Evolutionary conservation across 169 alveolate species (phyloP).

Genomic region (Eimeria falciformis): DNA sequence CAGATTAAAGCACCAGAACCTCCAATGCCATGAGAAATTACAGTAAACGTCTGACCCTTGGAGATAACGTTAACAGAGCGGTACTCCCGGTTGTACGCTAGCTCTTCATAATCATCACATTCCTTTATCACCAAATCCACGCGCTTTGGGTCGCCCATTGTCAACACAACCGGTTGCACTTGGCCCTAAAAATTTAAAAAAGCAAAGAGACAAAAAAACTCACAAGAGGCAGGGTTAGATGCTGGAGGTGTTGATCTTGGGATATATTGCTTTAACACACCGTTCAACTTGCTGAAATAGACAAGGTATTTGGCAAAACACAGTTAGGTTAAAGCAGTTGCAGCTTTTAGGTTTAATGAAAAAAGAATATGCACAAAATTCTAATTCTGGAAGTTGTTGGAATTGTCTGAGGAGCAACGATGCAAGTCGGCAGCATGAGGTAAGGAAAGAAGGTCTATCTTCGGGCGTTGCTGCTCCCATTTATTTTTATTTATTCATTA

Average conservation of each 20-base stretch:
- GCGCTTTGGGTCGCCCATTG: constrained; percentile 78
- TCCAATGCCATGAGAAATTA: constrained; percentile 78
- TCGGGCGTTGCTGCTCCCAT: background rate
- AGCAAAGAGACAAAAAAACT: background rate
- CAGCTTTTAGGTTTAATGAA: too few relatives aligned
- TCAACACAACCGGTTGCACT: constrained; percentile 66
- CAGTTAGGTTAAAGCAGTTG: too few relatives aligned
- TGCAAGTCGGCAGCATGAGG: too few relatives aligned
- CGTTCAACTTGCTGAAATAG: too few relatives aligned
- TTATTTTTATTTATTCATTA: background rate
- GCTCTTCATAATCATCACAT: constrained; percentile 58
- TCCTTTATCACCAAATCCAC: constrained; percentile 29
- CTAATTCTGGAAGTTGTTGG: too few relatives aligned
- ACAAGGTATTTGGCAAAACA: too few relatives aligned
- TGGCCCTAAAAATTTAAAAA: constrained; percentile 23
- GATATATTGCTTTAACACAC: too few relatives aligned
- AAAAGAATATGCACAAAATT: too few relatives aligned
- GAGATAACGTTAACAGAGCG: constrained; percentile 32
- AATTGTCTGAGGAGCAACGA: too few relatives aligned
- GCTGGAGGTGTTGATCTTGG: too few relatives aligned
- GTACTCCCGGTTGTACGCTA: constrained; percentile 74
- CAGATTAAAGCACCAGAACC: constrained; percentile 70
- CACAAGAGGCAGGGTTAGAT: background rate
- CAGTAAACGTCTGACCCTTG: constrained; percentile 58
- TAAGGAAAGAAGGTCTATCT: too few relatives aligned